phyloP scores from a whole-genome alignment of 768 basidiomycete species.

The Kockovaella imperatae region DNA sequence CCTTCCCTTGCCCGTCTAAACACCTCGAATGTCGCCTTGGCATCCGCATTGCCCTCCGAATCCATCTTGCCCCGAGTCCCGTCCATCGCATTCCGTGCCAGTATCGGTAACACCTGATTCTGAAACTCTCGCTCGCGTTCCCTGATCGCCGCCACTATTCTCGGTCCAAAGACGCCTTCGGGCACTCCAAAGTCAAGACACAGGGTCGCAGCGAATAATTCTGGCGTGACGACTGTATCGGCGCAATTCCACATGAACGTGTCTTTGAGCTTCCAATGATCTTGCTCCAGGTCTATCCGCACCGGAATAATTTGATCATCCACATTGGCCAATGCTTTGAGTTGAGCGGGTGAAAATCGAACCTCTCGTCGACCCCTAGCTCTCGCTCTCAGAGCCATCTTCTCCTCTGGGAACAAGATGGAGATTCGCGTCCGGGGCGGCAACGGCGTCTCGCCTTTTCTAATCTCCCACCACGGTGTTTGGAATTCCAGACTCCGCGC shows the following conservation, averaged over 20 bases:
- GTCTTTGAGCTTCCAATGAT: conserved; percentile 86
- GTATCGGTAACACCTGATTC: conserved; percentile 39
- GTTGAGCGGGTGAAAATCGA: conserved; percentile 54
- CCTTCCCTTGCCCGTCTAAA: conserved; percentile 20
- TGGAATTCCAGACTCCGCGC: conserved; percentile 63
- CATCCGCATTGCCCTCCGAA: conserved; percentile 58
- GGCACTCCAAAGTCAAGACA: conserved; percentile 84
- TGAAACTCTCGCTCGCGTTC: conserved; percentile 63
- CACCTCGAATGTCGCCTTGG: conserved; percentile 37
- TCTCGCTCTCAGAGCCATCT: conserved; percentile 47
- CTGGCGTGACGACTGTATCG: conserved; percentile 81
- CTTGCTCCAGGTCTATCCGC: conserved; percentile 91
- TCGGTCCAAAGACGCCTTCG: conserved; percentile 59
- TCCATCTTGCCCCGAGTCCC: conserved; percentile 60
- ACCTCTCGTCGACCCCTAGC: conserved; percentile 54
- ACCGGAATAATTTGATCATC: conserved; percentile 82
- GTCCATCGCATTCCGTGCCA: conserved; percentile 6
- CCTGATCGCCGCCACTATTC: conserved; percentile 55
- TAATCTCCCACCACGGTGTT: conserved; percentile 47
- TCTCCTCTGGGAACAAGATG: conserved; percentile 52
- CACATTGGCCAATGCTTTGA: conserved; percentile 42
- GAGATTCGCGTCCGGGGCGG: conserved; percentile 47
- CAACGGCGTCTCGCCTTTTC: conserved; percentile 46
- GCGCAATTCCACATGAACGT: conserved; percentile 96
- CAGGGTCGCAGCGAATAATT: conserved; percentile 78